phyloP scores from a whole-genome alignment of 1,139 yeast genomes.

The Zhuliangozyma parablackwelliae region DNA sequence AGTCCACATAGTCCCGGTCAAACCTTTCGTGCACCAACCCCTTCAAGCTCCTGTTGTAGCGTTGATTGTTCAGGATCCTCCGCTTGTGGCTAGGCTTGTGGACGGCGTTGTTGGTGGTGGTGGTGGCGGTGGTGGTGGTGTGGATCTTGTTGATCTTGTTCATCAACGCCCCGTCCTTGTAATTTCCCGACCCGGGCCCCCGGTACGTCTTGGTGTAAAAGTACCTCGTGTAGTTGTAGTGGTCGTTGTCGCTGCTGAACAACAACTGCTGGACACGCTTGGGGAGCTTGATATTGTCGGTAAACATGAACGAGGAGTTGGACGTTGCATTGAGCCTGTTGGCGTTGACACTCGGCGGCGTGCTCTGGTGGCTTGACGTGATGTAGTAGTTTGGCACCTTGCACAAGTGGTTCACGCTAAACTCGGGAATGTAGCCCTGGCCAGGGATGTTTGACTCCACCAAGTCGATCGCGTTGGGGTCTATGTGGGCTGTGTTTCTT shows the following conservation, averaged over 20 bases:
- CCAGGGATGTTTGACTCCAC: constrained; percentile 42
- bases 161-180: constrained; percentile 42
- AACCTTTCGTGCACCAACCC: constrained; percentile 38
- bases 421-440: constrained; percentile 44
- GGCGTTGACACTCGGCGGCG: constrained; percentile 12
- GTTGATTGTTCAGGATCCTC: constrained; percentile 12
- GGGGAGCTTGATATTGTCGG: constrained; percentile 21
- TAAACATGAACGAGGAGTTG: constrained; percentile 20
- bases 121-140: constrained; percentile 16
- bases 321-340: constrained; percentile 17
- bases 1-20: constrained; percentile 28
- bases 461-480: constrained; percentile 39
- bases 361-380: constrained; percentile 22
- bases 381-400: constrained; percentile 43
- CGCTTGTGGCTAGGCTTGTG: constrained; percentile 13
- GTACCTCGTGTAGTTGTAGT: constrained; percentile 32
- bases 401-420: constrained; percentile 37
- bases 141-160: constrained; percentile 36
- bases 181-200: constrained; percentile 47
- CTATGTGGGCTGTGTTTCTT: constrained; percentile 30
- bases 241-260: constrained; percentile 33
- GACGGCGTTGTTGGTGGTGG: no score
- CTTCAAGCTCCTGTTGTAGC: constrained; percentile 28
- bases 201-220: constrained; percentile 39
- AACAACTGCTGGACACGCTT: constrained; percentile 35